A percentile compares a stretch with the other conserved stretches of the same genome.
Conservation (phyloP, 2,329 filamentous ascomycete genomes). For the Pseudodiploospora longispora region DNA sequence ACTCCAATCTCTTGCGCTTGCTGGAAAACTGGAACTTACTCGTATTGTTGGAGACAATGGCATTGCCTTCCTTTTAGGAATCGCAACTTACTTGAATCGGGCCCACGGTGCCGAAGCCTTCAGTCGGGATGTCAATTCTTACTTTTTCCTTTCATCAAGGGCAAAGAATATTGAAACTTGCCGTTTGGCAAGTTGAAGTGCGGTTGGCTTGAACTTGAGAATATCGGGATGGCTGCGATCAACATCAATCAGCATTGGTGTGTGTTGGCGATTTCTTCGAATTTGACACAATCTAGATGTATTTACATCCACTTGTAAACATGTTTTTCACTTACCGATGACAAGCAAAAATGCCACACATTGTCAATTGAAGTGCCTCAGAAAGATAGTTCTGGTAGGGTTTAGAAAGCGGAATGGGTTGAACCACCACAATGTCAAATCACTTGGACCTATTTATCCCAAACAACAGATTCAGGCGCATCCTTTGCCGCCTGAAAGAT, state of each 20-base stretch:
- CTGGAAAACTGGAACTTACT: constrained; percentile 49
- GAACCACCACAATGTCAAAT: too few relatives aligned
- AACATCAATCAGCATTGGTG: background rate
- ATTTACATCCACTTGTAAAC: too few relatives aligned
- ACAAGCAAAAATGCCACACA: constrained; percentile 98
- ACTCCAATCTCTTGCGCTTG: background rate
- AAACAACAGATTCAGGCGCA: too few relatives aligned
- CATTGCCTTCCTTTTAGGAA: background rate
- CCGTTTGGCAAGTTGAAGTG: constrained; percentile 89
- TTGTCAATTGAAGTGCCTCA: constrained; percentile 24
- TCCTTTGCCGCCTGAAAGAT: too few relatives aligned
- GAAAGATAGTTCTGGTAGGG: too few relatives aligned
- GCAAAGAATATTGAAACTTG: constrained; percentile 39
- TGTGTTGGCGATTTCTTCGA: background rate
- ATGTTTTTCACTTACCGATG: constrained; percentile 60
- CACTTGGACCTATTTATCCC: too few relatives aligned
- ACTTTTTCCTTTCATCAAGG: background rate
- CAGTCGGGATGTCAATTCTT: constrained; percentile 36
- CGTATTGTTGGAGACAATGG: constrained; percentile 73
- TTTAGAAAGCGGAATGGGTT: too few relatives aligned
- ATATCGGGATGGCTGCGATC: constrained; percentile 74
- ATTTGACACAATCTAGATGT: too few relatives aligned
- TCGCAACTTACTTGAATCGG: constrained; percentile 84
- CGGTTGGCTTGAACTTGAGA: constrained; percentile 91
- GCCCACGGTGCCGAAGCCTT: constrained; percentile 87